These are phyloP conservation scores for Striga asiatica DNA, from an alignment of 257 asterid species.

Conservation along the genomic window DNA sequence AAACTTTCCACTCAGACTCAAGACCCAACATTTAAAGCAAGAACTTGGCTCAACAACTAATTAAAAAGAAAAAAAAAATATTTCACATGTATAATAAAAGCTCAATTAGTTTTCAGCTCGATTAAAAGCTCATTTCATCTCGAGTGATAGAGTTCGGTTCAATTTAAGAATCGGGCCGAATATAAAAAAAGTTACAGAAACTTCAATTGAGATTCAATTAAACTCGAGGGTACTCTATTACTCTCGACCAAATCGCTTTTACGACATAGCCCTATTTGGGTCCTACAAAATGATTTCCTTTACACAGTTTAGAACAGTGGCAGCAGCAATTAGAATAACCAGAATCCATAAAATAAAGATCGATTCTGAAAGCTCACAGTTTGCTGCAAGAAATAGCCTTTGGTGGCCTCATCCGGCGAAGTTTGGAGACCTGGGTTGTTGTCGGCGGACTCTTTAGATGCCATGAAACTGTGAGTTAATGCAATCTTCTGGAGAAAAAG, in stretches of 20 bases:
- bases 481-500: background rate
- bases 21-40: background rate
- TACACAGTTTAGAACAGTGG: background rate
- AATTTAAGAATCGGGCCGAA: too few relatives aligned
- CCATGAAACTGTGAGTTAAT: conserved; percentile 23
- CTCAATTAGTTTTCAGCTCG: background rate
- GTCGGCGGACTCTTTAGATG: conserved; percentile 59
- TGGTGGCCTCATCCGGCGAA: conserved; percentile 63
- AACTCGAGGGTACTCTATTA: too few relatives aligned
- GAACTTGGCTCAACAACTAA: too few relatives aligned
- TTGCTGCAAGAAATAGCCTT: conserved; percentile 77
- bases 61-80: background rate
- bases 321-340: background rate
- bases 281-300: too few relatives aligned
- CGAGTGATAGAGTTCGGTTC: too few relatives aligned
- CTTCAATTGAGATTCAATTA: too few relatives aligned
- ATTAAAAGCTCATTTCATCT: too few relatives aligned
- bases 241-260: too few relatives aligned
- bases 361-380: conserved; percentile 35
- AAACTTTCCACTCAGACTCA: too few relatives aligned
- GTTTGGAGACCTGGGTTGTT: conserved; percentile 75
- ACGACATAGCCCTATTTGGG: too few relatives aligned
- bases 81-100: background rate
- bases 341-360: background rate
- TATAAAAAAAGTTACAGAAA: too few relatives aligned